Base-by-base conservation (phyloP, 176 grass and related monocot species). In the Musa itinerans region DNA sequence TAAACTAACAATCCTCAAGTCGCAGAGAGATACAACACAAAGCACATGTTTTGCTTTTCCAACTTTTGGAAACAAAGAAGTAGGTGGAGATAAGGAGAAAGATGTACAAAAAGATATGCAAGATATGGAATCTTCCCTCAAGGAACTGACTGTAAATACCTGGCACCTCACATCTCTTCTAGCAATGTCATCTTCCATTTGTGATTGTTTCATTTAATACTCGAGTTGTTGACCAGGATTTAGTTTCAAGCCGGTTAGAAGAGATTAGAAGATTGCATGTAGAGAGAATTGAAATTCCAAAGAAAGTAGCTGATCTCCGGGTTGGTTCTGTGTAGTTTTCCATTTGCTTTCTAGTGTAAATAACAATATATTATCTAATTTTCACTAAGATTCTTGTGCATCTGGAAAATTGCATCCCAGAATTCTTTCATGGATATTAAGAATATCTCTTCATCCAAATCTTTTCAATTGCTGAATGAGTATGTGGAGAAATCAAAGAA, bases 401-500 rank as follows among this genome's bases (percentile, higher is more conserved):
- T 54, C 52, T 74, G 59, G 29, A 78, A 53, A 63, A 54, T 70
- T 72, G 2, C 7, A 74, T 78, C 74, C 9, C 86, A 99, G 96
- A 95, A 99, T 83, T 87, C 54, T 73, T 80, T 99, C 79, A 88
- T 77, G 77, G 91, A 95, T 89, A 85, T 88, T 73, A 92, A 99
- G 83, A 85, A 48, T 65, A 89, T 95, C 61, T 74, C 69, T 83
- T 90, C 96, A 83, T 91, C 91, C 66, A 89, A 85, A 84, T 82
- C 86, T 68, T 99, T 87, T 76, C 82, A 75, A 71, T 76, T 86
- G 79, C 76, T 95, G 73, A 92, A 86, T 67, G 85, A 92, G 26
- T 82, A 83, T 74, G 57, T 92, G 72, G 72, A 85, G 81, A 92
- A 78, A 71, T 91, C 96, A 86, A 78, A 77, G 54, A 54, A 73